A percentile compares a stretch with the other conserved stretches of the same genome.
Evolutionary conservation across 2,329 filamentous ascomycete genomes (phyloP).

Genomic region (Macrophomina pseudophaseolina): DNA sequence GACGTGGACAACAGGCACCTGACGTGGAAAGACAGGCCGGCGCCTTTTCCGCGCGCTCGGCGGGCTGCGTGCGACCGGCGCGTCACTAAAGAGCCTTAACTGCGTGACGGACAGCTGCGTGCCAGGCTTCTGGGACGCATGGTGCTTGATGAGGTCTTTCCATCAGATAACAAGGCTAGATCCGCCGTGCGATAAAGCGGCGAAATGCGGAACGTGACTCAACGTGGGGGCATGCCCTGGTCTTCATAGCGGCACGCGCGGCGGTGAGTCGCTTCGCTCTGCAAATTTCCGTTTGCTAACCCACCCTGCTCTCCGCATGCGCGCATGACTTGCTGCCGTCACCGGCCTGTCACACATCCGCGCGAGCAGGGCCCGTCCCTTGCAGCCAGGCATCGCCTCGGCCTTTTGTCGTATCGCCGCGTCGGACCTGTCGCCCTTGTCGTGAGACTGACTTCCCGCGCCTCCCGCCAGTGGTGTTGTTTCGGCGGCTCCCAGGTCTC

Average conservation of each 20-base stretch:
- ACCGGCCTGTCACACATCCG: slow-evolving; percentile 9
- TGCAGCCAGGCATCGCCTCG: slow-evolving; percentile 1
- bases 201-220: slow-evolving; percentile 18
- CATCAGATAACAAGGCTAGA: slow-evolving; percentile 25
- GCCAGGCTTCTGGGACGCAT: slow-evolving; percentile 23
- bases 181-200: slow-evolving; percentile 25
- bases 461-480: slow-evolving; percentile 6
- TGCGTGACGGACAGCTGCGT: slow-evolving; percentile 14
- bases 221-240: background rate
- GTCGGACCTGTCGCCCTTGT: background rate
- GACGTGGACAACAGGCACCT: slow-evolving; percentile 23
- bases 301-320: slow-evolving; percentile 2
- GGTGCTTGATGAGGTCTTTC: slow-evolving; percentile 4
- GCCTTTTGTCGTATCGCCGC: background rate
- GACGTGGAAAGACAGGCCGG: slow-evolving; percentile 19
- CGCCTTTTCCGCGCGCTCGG: slow-evolving; percentile 20
- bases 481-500: background rate
- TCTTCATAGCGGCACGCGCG: slow-evolving; percentile 18
- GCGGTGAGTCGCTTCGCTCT: slow-evolving; percentile 1
- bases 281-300: slow-evolving; percentile 5
- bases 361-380: slow-evolving; percentile 17
- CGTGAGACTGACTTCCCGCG: background rate
- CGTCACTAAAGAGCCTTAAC: slow-evolving; percentile 18
- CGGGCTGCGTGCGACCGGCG: slow-evolving; percentile 19
- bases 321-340: slow-evolving; percentile 21